A percentile compares a stretch with the other conserved stretches of the same genome.
Evolutionary conservation across 352 stramenopile species (phyloP).

Genomic region (Phytophthora constricta): DNA sequence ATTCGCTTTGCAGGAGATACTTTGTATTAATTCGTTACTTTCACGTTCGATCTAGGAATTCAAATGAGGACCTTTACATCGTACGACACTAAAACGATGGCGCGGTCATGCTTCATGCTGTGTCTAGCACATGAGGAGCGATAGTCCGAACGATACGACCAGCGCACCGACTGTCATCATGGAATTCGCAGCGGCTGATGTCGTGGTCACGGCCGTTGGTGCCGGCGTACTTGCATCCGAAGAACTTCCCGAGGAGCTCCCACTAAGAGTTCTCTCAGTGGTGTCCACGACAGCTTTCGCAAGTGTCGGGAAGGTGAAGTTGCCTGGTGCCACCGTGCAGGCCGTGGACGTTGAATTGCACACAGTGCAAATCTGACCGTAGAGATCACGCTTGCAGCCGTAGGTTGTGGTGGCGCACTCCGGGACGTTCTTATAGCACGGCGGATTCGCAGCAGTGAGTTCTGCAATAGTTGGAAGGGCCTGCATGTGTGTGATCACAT

Average conservation of each 20-base stretch:
- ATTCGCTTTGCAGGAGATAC: too few relatives aligned
- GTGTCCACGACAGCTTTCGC: conserved; percentile 24
- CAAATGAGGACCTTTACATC: too few relatives aligned
- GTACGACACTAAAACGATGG: too few relatives aligned
- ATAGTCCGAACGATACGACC: background rate
- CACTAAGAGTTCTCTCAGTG: background rate
- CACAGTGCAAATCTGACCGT: conserved; percentile 57
- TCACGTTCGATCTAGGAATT: too few relatives aligned
- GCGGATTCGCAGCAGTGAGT: conserved; percentile 50
- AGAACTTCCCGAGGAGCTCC: conserved; percentile 4
- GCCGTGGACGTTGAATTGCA: conserved; percentile 28
- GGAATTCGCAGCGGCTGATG: background rate
- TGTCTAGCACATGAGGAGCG: background rate
- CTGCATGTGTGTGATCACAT: conserved; percentile 41
- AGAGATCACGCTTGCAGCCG: conserved; percentile 62
- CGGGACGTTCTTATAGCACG: conserved; percentile 60
- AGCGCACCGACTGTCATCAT: background rate
- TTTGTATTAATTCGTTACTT: too few relatives aligned
- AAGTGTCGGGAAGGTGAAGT: conserved; percentile 23
- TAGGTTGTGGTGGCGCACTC: conserved; percentile 32
- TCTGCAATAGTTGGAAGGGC: conserved; percentile 38
- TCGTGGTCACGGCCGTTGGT: background rate
- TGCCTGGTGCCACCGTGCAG: conserved; percentile 14
- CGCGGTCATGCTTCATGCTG: too few relatives aligned
- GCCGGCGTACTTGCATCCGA: conserved; percentile 9